Conservation (phyloP, 108 stramenopile species). For the Conticribra guillardii region DNA sequence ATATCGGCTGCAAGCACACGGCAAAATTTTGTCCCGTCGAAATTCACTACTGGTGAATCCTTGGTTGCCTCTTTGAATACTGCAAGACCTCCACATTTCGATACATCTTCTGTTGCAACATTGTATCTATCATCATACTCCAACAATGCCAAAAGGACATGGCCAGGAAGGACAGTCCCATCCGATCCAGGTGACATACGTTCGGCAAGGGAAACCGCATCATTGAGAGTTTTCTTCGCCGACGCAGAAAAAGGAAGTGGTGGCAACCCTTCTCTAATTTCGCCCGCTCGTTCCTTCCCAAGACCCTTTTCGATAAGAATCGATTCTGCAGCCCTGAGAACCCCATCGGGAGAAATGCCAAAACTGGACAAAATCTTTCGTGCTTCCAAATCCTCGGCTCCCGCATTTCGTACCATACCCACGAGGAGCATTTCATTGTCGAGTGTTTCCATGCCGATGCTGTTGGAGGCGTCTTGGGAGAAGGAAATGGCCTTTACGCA, state of each 20-base stretch:
- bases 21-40: slow-evolving; percentile 49
- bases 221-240: slow-evolving; percentile 37
- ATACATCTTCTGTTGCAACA: slow-evolving; percentile 43
- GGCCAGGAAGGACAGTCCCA: slow-evolving; percentile 43
- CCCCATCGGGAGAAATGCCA: slow-evolving; percentile 44
- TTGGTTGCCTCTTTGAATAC: slow-evolving; percentile 20
- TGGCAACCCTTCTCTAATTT: not conserved
- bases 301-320: slow-evolving; percentile 28
- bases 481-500: slow-evolving; percentile 32
- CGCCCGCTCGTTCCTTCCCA: not conserved
- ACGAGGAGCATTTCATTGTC: slow-evolving; percentile 39
- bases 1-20: slow-evolving; percentile 32
- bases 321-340: slow-evolving; percentile 26
- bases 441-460: slow-evolving; percentile 10
- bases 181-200: slow-evolving; percentile 28
- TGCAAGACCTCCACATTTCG: slow-evolving; percentile 40
- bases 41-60: slow-evolving; percentile 21
- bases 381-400: slow-evolving; percentile 33
- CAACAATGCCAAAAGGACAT: slow-evolving; percentile 52
- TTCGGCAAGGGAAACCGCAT: slow-evolving; percentile 45
- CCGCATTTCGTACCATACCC: slow-evolving; percentile 40
- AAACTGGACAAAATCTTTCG: slow-evolving; percentile 43
- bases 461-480: slow-evolving; percentile 28
- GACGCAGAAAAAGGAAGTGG: slow-evolving; percentile 50
- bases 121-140: slow-evolving; percentile 48